These are phyloP conservation scores for Fagopyrum esculentum DNA, from an alignment of 148 eudicot species.

Conservation along the genomic window DNA sequence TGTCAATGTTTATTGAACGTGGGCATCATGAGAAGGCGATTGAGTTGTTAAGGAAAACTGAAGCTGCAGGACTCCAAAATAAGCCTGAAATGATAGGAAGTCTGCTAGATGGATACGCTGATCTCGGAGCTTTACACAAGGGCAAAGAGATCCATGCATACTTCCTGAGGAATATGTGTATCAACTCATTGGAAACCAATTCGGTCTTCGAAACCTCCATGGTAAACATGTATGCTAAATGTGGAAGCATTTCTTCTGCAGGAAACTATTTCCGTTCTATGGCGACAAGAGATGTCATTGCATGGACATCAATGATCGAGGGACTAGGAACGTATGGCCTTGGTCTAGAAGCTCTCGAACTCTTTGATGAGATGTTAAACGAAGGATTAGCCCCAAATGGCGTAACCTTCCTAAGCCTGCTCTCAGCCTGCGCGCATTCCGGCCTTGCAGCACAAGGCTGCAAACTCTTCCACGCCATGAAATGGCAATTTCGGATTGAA, in stretches of 20 bases:
- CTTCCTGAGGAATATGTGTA: conserved; percentile 21
- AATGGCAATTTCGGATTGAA: conserved; percentile 27
- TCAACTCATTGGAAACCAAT: conserved; percentile 13
- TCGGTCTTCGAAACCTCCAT: conserved; percentile 28
- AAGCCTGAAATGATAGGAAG: conserved; percentile 21
- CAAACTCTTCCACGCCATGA: conserved; percentile 33
- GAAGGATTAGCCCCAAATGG: conserved; percentile 41
- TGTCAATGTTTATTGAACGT: conserved; percentile 27
- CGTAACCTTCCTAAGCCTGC: conserved; percentile 35
- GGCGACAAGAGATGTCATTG: conserved; percentile 24
- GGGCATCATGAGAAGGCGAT: conserved; percentile 28
- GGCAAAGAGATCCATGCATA: conserved; percentile 51
- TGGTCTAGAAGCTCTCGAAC: conserved; percentile 31
- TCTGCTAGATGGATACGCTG: conserved; percentile 33
- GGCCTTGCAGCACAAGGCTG: conserved; percentile 42
- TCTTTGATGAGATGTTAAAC: conserved; percentile 31
- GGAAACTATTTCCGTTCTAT: conserved; percentile 25
- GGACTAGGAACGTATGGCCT: conserved; percentile 41
- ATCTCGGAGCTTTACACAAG: conserved; percentile 34
- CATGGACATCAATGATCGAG: conserved; percentile 63
- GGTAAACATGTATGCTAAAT: conserved; percentile 21
- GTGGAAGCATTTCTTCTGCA: conserved; percentile 24
- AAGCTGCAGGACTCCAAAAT: conserved; percentile 17
- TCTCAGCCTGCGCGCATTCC: conserved; percentile 55
- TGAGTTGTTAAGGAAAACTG: conserved; percentile 26